Percentiles rank a stretch among this genome's conserved stretches.
These are phyloP conservation scores for Cryptomeria japonica DNA, from an alignment of 75 land plant species.

Conservation along the genomic window DNA sequence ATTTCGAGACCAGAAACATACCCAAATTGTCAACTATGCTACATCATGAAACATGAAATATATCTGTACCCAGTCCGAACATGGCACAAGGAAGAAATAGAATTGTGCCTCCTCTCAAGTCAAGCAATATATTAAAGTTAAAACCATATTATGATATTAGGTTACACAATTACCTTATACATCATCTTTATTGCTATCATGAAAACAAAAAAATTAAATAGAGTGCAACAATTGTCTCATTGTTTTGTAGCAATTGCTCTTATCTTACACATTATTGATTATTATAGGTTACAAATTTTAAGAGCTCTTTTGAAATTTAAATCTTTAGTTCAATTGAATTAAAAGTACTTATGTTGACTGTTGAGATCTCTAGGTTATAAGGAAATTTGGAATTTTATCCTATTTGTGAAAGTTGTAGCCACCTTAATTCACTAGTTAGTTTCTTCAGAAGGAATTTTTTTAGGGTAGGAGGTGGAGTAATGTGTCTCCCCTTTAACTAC, in stretches of 20 bases:
- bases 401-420: neutral
- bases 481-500: neutral
- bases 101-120: neutral
- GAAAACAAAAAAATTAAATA: neutral
- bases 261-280: neutral
- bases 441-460: neutral
- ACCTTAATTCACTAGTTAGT: neutral
- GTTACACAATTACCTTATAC: neutral
- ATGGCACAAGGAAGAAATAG: neutral
- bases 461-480: neutral
- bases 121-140: neutral
- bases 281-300: neutral
- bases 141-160: neutral
- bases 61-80: neutral
- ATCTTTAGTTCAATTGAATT: neutral
- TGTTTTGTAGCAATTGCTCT: constrained; percentile 11
- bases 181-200: neutral
- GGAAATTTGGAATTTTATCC: neutral
- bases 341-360: neutral
- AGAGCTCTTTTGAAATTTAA: neutral
- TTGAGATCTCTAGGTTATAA: neutral
- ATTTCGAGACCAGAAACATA: neutral
- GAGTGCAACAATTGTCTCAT: neutral
- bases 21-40: too few species aligned
- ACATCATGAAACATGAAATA: neutral